Base-by-base conservation (phyloP, 768 basidiomycete genomes). In the Kwoniella bestiolae region DNA sequence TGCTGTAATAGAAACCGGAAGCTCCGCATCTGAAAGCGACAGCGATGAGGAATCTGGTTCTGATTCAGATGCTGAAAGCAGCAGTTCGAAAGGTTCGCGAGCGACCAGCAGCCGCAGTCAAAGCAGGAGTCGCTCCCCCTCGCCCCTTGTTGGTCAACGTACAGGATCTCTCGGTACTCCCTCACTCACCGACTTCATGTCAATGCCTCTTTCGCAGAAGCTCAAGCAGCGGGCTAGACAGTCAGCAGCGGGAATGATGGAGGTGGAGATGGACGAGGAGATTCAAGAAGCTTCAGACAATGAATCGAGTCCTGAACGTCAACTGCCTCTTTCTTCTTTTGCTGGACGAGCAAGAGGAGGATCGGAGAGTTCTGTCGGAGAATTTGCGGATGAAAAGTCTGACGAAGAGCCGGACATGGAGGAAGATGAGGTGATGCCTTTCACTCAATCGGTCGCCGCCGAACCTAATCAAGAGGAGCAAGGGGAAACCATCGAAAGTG, bases 341-440 rank as follows among this genome's bases (percentile, higher is more conserved):
- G 47, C 31, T 47, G 56, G 63, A 3, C 49, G n/a, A 44, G 44
- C 16, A 14, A 21, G 60, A 56, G 14, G 52, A 18, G 68, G 61
- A 12, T 69, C 69, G 3, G 69, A 70, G 25, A 68, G 66, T n/a
- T 74, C 73, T 5, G 67, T 74, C 23, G 73, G 70, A 12, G 73
- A 74, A 23, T 74, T 51, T 57, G 66, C 58, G 4, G 66, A 44
- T 34, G 25, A 28, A 31, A 29, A 44, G 14, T 55, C 57, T 21
- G 61, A 70, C 9, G 72, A 71, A 25, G 77, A 69, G 31, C 69
- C 70, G 23, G 74, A 76, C n/a, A 73, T 71, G 7, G 75, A 76
- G n/a, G 69, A 67, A 11, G 75, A 73, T 38, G 69, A 60, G 11
- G 73, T 65, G 11, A 41, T 65, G 34, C 49, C 63, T 9, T 65